phyloP scores from a whole-genome alignment of 2,329 filamentous ascomycete species.

The Plenodomus lindquistii region DNA sequence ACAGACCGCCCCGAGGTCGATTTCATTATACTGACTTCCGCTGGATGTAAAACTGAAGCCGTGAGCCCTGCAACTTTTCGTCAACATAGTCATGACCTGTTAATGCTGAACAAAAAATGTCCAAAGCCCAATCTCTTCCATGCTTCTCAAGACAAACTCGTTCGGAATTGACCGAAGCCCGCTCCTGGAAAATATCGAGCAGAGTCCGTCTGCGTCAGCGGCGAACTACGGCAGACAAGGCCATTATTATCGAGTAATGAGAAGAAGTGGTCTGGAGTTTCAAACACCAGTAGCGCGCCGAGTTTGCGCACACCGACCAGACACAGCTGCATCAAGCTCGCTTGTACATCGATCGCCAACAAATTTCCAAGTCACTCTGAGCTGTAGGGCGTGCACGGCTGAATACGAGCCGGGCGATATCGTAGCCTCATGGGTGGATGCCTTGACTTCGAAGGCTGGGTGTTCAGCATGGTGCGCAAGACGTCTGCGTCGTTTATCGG shows the following conservation, averaged over 20 bases:
- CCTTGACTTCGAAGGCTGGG: not conserved
- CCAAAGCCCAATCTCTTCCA: too few species aligned
- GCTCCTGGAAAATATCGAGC: slow-evolving; percentile 1
- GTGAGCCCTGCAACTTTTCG: too few species aligned
- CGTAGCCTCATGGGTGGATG: slow-evolving; percentile 6
- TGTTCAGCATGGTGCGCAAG: not conserved
- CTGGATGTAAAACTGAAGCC: not conserved
- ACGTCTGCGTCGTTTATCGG: not conserved
- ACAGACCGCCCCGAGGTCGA: not conserved
- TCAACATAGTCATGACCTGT: too few species aligned
- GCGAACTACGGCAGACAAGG: slow-evolving; percentile 13
- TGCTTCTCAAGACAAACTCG: too few species aligned
- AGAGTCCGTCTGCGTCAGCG: slow-evolving; percentile 10
- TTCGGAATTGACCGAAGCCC: too few species aligned
- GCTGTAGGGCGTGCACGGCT: slow-evolving; percentile 9
- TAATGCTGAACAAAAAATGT: too few species aligned
- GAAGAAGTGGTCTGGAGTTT: slow-evolving; percentile 14
- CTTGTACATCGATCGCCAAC: slow-evolving; percentile 2
- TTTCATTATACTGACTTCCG: not conserved
- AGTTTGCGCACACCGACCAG: slow-evolving; percentile 8
- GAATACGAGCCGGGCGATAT: slow-evolving; percentile 3
- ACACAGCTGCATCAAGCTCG: slow-evolving; percentile 6
- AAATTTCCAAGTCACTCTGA: slow-evolving; percentile 7
- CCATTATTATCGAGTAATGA: slow-evolving; percentile 43
- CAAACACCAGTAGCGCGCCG: slow-evolving; percentile 16